Conservation (phyloP, 2,329 filamentous ascomycete genomes). For the Penicillium sp. region DNA sequence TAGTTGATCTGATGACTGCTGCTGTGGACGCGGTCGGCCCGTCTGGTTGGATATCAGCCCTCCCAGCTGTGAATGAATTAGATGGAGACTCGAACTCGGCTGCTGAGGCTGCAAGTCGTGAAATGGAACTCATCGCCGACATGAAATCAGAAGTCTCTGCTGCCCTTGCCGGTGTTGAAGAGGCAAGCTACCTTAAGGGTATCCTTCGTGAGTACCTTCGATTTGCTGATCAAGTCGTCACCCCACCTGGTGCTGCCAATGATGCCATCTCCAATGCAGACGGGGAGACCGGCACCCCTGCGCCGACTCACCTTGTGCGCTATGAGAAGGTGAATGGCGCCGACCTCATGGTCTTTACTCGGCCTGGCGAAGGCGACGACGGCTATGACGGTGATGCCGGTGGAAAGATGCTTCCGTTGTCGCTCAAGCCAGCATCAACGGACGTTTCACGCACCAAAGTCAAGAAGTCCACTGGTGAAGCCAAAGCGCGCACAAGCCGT, state of each 20-base stretch:
- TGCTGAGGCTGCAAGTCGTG: slow-evolving; percentile 28
- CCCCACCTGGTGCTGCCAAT: slow-evolving; percentile 1
- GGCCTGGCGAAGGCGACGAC: slow-evolving; percentile 26
- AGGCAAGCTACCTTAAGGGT: slow-evolving; percentile 44
- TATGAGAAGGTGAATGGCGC: slow-evolving; percentile 38
- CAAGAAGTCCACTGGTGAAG: slow-evolving; percentile 62
- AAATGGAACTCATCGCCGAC: slow-evolving; percentile 43
- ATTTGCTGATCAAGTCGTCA: slow-evolving; percentile 32
- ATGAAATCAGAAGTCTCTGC: slow-evolving; percentile 47
- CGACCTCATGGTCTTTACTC: slow-evolving; percentile 32
- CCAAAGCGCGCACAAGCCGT: slow-evolving; percentile 61
- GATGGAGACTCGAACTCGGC: slow-evolving; percentile 16
- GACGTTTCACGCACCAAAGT: slow-evolving; percentile 44
- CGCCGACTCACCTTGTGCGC: slow-evolving; percentile 26
- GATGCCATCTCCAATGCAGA: slow-evolving; percentile 1
- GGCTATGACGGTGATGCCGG: slow-evolving; percentile 29
- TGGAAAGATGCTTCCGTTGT: slow-evolving; percentile 60
- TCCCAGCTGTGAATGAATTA: slow-evolving; percentile 28
- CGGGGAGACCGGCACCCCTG: slow-evolving; percentile 11
- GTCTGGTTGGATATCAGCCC: slow-evolving; percentile 43
- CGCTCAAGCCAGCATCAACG: slow-evolving; percentile 55
- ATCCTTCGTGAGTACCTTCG: slow-evolving; percentile 44
- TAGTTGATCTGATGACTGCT: slow-evolving; percentile 40
- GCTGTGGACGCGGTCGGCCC: slow-evolving; percentile 46
- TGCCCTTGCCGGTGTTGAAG: slow-evolving; percentile 44